Percentiles rank a stretch among this genome's conserved stretches.
These are phyloP conservation scores for Ophiostoma triangulosporum DNA, from an alignment of 2,329 filamentous ascomycete species.

Conservation along the genomic window DNA sequence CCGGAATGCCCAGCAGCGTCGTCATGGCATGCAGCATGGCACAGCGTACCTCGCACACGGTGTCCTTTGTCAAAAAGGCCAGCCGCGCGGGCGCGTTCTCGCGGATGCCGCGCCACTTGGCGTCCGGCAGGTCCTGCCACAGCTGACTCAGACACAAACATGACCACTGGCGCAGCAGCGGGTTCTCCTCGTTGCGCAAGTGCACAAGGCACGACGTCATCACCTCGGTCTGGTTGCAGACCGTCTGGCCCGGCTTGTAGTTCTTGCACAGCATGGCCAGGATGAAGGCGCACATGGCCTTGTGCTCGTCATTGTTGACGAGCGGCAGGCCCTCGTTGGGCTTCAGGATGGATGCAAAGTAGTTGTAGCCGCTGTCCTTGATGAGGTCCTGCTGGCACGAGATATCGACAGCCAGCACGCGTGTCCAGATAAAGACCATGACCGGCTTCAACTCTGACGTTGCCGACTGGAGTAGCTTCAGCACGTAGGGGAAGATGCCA, in stretches of 20 bases:
- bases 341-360: constrained; percentile 88
- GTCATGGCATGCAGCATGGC: constrained; percentile 90
- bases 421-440: constrained; percentile 99
- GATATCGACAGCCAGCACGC: constrained; percentile 87
- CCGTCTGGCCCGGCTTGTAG: constrained; percentile 80
- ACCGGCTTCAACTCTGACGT: constrained; percentile 90
- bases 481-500: constrained; percentile 96
- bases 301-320: constrained; percentile 81
- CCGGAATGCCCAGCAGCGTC: constrained; percentile 85
- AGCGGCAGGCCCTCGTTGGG: constrained; percentile 73
- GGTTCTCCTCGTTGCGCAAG: constrained; percentile 73
- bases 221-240: constrained; percentile 81
- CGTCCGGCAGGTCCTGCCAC: constrained; percentile 81
- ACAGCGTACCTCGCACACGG: constrained; percentile 81
- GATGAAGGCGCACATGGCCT: constrained; percentile 98
- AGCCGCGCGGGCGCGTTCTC: constrained; percentile 74
- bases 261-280: constrained; percentile 94
- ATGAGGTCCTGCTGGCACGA: constrained; percentile 87
- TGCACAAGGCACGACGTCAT: constrained; percentile 80
- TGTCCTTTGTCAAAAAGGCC: constrained; percentile 67
- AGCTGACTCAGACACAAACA: constrained; percentile 91
- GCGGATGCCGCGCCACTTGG: constrained; percentile 90
- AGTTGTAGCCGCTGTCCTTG: constrained; percentile 94
- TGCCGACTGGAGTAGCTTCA: constrained; percentile 90
- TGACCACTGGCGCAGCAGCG: constrained; percentile 84